These are phyloP conservation scores for Quercus alba DNA, from an alignment of 306 rosid species.

Conservation along the genomic window DNA sequence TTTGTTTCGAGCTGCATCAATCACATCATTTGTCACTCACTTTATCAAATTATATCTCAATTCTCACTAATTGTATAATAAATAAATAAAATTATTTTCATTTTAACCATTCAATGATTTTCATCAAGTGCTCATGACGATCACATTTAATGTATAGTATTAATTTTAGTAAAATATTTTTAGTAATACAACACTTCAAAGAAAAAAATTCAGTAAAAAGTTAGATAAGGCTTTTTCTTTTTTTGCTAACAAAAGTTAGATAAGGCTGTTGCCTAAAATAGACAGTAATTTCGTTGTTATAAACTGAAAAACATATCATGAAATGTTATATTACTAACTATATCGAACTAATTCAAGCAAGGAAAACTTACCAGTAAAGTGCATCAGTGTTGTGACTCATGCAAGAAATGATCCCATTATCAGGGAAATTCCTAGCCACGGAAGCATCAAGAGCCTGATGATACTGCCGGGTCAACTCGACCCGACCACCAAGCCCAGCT, in stretches of 20 bases:
- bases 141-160: no score
- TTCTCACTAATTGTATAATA: not conserved
- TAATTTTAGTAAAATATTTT: no score
- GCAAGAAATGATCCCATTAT: slow-evolving; percentile 85
- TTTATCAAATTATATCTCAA: not conserved
- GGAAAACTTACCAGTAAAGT: slow-evolving; percentile 50
- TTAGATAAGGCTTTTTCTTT: no score
- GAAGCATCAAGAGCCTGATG: slow-evolving; percentile 92
- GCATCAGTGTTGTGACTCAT: slow-evolving; percentile 98
- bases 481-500: slow-evolving; percentile 78
- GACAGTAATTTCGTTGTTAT: no score
- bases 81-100: not conserved
- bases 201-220: no score
- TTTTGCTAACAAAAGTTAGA: no score
- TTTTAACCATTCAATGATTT: no score
- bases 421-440: slow-evolving; percentile 64
- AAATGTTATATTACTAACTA: no score
- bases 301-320: no score
- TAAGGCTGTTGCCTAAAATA: no score
- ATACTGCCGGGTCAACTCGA: slow-evolving; percentile 68
- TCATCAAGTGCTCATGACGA: no score
- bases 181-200: no score
- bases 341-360: not conserved
- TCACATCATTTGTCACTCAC: not conserved
- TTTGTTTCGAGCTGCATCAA: slow-evolving; percentile 56